Base-by-base conservation (phyloP, 257 asterid species). In the Craterostigma plantagineum region DNA sequence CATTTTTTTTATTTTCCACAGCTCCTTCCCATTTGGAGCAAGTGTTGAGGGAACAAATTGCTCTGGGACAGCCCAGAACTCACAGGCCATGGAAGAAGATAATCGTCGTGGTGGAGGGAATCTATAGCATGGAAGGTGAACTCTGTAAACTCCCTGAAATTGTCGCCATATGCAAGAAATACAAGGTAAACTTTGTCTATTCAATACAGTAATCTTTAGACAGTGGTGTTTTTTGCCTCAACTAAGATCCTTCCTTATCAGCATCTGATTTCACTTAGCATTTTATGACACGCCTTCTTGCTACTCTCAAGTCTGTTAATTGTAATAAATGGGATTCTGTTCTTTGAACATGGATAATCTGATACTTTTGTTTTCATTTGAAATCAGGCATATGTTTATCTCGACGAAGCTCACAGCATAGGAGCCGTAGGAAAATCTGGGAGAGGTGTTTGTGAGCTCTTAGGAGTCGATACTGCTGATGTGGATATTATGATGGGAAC, bases 51-150 rank as follows among this genome's bases (percentile, higher is more conserved):
- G 96, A 77, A 45, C 95, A 79, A 53, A 83, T 90, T 52, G 87
- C 92, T 45, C 95, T 79, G 16, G 99, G 99, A 39, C 95, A 77
- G 64, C 96, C 99, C 17, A 75, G 99, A 61, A 90, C 94, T 16
- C 94, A 83, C 61, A 72, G 96, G 58, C 96, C 99, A 33, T 90
- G 99, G 99, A 83, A 83, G 54, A 83, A 90, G 73, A 83, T 90
- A 45, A 65, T 90, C 47, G 96, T 90, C 41, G 71, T 90, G 62
- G 99, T 90, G 78, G 99, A 90, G 67, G 99, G 99, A 42, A 90
- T 90, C 58, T 90, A 90, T 69, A 90, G 99, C 63, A 90, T 90
- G 99, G 99, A 90, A 57, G 99, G 99, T 45, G 99, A 90, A 58
- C 73, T 90, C 38, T 90, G 99, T 71, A 62, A 83, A 55, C 94